Base-by-base conservation (phyloP, 441 rosid species). In the Populus trichocarpa region DNA sequence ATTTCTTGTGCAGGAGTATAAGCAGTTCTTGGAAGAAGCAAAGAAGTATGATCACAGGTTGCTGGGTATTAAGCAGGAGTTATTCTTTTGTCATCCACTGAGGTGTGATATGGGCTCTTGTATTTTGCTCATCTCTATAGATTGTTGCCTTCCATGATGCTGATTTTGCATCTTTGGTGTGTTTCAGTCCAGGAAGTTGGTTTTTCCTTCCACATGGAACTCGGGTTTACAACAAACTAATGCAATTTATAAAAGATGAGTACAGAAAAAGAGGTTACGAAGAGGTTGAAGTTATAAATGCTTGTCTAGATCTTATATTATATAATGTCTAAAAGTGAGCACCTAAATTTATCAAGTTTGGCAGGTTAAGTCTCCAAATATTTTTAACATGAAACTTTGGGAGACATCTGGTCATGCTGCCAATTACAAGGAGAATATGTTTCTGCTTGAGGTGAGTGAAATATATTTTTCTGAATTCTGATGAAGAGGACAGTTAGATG, bases 361-460 rank as follows among this genome's bases (percentile, higher is more conserved):
- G 82, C 93, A 97, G 99, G 99, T 97, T 70, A 89, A 88, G 71
- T 81, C 98, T 63, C 99, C 97, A 71, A 95, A 95, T 86, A 93
- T 97, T 85, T 97, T 85, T 82, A 93, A 97, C 84, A 97, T 95
- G 96, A 90, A 85, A 85, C 94, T 97, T 71, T 97, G 99, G 99
- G 97, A 95, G 82, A 97, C 92, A 78, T 97, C 99, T 72, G 98
- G 99, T 80, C 99, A 97, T 87, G 99, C 97, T 79, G 97, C 89
- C 73, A 95, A 97, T 81, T 97, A 95, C 88, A 97, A 89, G 86
- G 98, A 95, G 78, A 97, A 97, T 80, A 97, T 97, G 99, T 95
- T 97, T 87, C 83, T 93, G 25, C 89, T 97, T 83, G 96, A 95
- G 90, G 99, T 93, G 80, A 89, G 90, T 73, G 63, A 18, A 67